Evolutionary conservation across 2,329 filamentous ascomycete species (phyloP).

Genomic region (Aspergillus brunneoviolaceus): DNA sequence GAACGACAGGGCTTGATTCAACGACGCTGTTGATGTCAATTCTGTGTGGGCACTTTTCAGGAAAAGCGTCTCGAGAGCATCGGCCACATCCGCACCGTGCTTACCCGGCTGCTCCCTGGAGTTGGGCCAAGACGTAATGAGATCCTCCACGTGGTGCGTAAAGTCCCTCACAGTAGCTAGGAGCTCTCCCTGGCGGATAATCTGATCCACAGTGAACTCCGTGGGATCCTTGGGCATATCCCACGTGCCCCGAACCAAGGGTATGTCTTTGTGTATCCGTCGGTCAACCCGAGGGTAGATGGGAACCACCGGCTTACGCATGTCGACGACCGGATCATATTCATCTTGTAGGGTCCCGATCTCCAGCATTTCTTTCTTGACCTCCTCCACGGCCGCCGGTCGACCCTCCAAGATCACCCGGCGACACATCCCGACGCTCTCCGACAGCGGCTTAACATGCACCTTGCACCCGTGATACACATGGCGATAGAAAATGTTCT

Average conservation of each 20-base stretch:
- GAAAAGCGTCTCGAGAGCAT: constrained; percentile 35
- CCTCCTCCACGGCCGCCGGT: constrained; percentile 32
- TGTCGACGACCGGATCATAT: constrained; percentile 31
- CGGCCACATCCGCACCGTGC: constrained; percentile 19
- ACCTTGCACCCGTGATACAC: constrained; percentile 40
- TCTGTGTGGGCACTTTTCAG: constrained; percentile 26
- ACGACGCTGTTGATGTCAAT: constrained; percentile 42
- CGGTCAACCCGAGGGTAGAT: constrained; percentile 30
- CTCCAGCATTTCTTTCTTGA: constrained; percentile 28
- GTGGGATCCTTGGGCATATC: constrained; percentile 4
- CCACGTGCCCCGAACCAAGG: constrained; percentile 34
- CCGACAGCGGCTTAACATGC: constrained; percentile 32
- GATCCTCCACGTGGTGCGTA: constrained; percentile 38
- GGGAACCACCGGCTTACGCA: constrained; percentile 30
- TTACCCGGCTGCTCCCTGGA: constrained; percentile 5
- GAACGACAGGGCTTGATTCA: constrained; percentile 42
- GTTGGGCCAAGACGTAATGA: constrained; percentile 31
- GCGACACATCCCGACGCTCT: constrained; percentile 34
- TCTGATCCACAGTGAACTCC: constrained; percentile 12
- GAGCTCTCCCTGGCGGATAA: constrained; percentile 12
- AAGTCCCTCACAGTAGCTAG: constrained; percentile 36
- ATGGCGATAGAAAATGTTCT: constrained; percentile 40
- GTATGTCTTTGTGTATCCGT: constrained; percentile 22
- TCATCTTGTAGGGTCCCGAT: constrained; percentile 24
- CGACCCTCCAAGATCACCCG: constrained; percentile 39